A percentile compares a stretch with the other conserved stretches of the same genome.
Conservation (phyloP, 768 basidiomycete genomes). For the Pleurotus pulmonarius region DNA sequence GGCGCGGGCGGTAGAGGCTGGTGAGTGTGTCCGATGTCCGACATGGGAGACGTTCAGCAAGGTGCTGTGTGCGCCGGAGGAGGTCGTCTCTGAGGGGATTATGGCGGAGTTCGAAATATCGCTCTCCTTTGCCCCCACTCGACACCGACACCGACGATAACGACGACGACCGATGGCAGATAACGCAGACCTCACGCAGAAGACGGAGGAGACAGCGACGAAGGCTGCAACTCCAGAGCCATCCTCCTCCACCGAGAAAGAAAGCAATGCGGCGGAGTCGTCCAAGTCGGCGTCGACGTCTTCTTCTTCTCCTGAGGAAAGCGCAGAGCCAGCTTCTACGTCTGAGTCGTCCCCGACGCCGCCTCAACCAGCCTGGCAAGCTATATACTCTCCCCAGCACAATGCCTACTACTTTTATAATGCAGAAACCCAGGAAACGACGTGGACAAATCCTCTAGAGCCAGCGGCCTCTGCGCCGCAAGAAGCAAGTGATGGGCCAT, state of each 20-base stretch:
- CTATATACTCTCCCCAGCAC: slow-evolving; percentile 73
- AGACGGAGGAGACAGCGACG: slow-evolving; percentile 12
- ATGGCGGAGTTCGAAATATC: neutral
- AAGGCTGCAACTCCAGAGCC: slow-evolving; percentile 7
- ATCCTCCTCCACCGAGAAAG: neutral
- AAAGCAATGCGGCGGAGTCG: slow-evolving; percentile 7
- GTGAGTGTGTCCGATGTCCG: slow-evolving; percentile 10
- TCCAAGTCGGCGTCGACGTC: slow-evolving; percentile 7
- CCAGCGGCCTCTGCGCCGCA: slow-evolving; percentile 21
- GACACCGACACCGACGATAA: neutral
- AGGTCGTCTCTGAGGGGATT: neutral
- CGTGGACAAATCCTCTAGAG: slow-evolving; percentile 77
- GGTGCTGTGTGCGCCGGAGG: too few species aligned
- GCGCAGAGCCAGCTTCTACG: slow-evolving; percentile 8
- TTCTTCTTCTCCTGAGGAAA: slow-evolving; percentile 9
- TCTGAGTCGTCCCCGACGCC: slow-evolving; percentile 4
- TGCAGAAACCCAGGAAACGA: slow-evolving; percentile 69
- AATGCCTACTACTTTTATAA: slow-evolving; percentile 88
- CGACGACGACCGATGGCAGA: neutral
- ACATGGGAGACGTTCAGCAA: neutral
- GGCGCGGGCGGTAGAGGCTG: slow-evolving; percentile 13
- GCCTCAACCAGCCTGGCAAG: slow-evolving; percentile 58
- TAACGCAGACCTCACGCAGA: slow-evolving; percentile 7
- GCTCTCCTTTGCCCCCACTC: neutral
- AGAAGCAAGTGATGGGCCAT: slow-evolving; percentile 17